Percentiles rank a stretch among this genome's conserved stretches.
Conservation (phyloP, 1,284 basidiomycete species). For the Ustilago trichophora region DNA sequence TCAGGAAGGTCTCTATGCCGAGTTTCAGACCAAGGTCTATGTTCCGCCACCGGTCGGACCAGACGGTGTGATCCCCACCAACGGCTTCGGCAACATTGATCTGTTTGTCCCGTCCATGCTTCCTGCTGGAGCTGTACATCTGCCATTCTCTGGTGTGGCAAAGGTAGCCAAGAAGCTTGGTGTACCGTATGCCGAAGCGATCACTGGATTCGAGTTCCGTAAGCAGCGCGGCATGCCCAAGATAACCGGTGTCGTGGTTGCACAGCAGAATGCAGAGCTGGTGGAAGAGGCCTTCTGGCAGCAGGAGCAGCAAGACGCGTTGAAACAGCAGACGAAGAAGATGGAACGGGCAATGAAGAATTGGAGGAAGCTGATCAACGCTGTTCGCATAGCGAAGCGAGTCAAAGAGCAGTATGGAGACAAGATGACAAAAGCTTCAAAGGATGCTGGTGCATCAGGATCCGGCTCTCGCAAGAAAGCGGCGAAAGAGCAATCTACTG, state of each 20-base stretch:
- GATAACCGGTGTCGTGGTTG: slow-evolving; percentile 85
- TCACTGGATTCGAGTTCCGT: slow-evolving; percentile 94
- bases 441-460: slow-evolving; percentile 3
- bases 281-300: slow-evolving; percentile 89
- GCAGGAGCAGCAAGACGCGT: slow-evolving; percentile 78
- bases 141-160: slow-evolving; percentile 73
- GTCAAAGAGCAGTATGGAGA: slow-evolving; percentile 79
- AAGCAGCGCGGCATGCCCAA: slow-evolving; percentile 86
- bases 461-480: not conserved
- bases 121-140: slow-evolving; percentile 83
- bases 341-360: slow-evolving; percentile 84
- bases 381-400: slow-evolving; percentile 82
- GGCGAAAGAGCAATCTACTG: not conserved
- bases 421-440: slow-evolving; percentile 10
- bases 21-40: slow-evolving; percentile 85
- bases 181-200: slow-evolving; percentile 91
- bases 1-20: slow-evolving; percentile 80
- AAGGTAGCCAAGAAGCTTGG: slow-evolving; percentile 88
- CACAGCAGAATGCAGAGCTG: slow-evolving; percentile 78
- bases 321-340: slow-evolving; percentile 76
- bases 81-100: slow-evolving; percentile 96
- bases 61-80: slow-evolving; percentile 91
- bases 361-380: slow-evolving; percentile 87
- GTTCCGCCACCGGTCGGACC: slow-evolving; percentile 77
- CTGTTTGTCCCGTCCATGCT: slow-evolving; percentile 95